These are phyloP conservation scores for Malassezia arunalokei DNA, from an alignment of 1,284 basidiomycete species.

Conservation along the genomic window DNA sequence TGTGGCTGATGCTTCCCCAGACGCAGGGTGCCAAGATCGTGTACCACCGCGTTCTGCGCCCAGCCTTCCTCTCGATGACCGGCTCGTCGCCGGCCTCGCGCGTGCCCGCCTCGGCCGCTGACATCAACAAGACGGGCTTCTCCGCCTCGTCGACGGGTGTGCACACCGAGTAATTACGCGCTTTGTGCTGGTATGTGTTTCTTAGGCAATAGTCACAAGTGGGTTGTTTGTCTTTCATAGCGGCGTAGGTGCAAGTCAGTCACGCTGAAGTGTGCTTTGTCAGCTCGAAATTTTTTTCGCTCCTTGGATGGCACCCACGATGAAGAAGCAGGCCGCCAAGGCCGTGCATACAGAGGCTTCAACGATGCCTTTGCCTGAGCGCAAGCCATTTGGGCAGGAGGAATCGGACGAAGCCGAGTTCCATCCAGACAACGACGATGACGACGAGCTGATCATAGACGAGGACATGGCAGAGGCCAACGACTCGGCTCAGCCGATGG, in stretches of 20 bases:
- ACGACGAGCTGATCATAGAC: conserved; percentile 14
- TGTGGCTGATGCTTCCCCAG: conserved; percentile 80
- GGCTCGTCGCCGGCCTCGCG: conserved; percentile 9
- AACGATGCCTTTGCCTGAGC: background rate
- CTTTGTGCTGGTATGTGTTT: background rate
- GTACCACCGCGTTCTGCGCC: conserved; percentile 41
- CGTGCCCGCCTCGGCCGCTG: background rate
- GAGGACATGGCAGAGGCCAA: background rate
- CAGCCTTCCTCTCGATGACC: conserved; percentile 28
- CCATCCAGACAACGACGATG: conserved; percentile 1
- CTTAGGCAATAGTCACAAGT: background rate
- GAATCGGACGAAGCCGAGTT: conserved; percentile 10
- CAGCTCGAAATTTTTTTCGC: too few species aligned
- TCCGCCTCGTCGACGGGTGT: conserved; percentile 6
- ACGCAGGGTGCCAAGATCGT: conserved; percentile 51
- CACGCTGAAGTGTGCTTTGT: too few species aligned
- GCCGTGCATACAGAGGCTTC: background rate
- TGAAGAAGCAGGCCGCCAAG: background rate
- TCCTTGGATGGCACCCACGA: background rate
- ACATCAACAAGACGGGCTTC: conserved; percentile 4
- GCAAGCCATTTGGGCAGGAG: conserved; percentile 13
- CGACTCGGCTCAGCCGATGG: background rate
- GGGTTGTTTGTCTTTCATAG: background rate
- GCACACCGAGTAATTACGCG: conserved; percentile 6
- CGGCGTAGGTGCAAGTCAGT: too few species aligned